These are phyloP conservation scores for Calocybe gangraenosa DNA, from an alignment of 768 basidiomycete genomes.

Conservation along the genomic window DNA sequence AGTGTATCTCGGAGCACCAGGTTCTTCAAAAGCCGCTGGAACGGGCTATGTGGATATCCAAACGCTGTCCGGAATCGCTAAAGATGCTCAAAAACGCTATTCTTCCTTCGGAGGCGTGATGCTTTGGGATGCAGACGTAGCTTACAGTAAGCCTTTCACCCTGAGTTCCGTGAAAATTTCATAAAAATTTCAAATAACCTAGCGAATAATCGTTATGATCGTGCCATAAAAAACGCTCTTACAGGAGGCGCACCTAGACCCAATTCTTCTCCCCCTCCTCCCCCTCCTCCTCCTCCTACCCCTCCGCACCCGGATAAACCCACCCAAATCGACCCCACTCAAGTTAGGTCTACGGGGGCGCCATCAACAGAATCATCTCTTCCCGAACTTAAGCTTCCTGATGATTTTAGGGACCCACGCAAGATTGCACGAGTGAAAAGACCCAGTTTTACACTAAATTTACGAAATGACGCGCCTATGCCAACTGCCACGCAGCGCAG, in stretches of 20 bases:
- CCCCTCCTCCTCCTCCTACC: not conserved
- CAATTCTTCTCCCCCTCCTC: not conserved
- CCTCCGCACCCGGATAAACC: slow-evolving; percentile 4
- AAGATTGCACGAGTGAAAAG: slow-evolving; percentile 29
- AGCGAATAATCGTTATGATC: slow-evolving; percentile 48
- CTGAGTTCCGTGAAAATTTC: not conserved
- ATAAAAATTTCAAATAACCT: not conserved
- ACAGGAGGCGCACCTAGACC: slow-evolving; percentile 18
- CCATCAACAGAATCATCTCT: slow-evolving; percentile 5
- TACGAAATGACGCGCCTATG: slow-evolving; percentile 9
- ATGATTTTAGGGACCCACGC: slow-evolving; percentile 27
- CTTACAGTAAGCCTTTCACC: slow-evolving; percentile 36
- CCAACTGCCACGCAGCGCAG: slow-evolving; percentile 11
- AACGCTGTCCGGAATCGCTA: slow-evolving; percentile 38
- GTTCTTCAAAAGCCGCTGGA: slow-evolving; percentile 44
- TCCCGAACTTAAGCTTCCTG: slow-evolving; percentile 10
- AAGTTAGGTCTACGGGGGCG: not conserved
- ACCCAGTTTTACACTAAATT: slow-evolving; percentile 18
- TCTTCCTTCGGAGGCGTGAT: slow-evolving; percentile 59
- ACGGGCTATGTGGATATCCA: slow-evolving; percentile 46
- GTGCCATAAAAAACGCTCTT: slow-evolving; percentile 45
- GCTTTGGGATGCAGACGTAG: slow-evolving; percentile 40
- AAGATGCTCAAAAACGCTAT: slow-evolving; percentile 43
- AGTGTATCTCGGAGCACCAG: slow-evolving; percentile 58
- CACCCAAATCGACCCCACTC: not conserved